A percentile compares a stretch with the other conserved stretches of the same genome.
phyloP scores from a whole-genome alignment of 768 basidiomycete species.

The Wakefieldia striispora region DNA sequence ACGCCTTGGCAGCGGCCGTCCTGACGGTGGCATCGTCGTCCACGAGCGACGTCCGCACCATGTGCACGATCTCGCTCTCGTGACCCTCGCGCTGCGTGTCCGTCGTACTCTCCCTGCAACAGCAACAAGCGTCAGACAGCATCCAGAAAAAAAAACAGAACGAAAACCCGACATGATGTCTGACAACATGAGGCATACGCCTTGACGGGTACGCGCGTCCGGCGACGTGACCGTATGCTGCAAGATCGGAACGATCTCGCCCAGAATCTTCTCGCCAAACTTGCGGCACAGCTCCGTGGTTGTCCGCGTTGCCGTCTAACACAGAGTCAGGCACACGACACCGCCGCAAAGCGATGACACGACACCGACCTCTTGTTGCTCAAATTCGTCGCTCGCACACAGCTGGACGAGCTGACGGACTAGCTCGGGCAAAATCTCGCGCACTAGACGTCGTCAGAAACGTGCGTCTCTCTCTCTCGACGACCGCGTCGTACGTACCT shows the following conservation, averaged over 20 bases:
- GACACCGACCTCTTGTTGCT: conserved; percentile 80
- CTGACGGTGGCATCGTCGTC: conserved; percentile 86
- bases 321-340: conserved; percentile 4
- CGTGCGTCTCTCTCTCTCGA: background rate
- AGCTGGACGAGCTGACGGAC: conserved; percentile 73
- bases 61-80: conserved; percentile 83
- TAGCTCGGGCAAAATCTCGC: conserved; percentile 88
- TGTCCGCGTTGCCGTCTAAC: conserved; percentile 84
- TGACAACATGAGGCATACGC: conserved; percentile 82
- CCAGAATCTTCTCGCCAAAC: conserved; percentile 88
- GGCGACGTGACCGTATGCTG: conserved; percentile 61
- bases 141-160: background rate
- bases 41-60: conserved; percentile 82
- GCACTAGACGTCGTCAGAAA: conserved; percentile 44
- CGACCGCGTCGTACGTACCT: conserved; percentile 43
- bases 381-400: conserved; percentile 74
- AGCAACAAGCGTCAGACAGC: conserved; percentile 7
- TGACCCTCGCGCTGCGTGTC: conserved; percentile 84
- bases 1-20: conserved; percentile 81
- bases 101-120: conserved; percentile 71
- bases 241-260: conserved; percentile 79
- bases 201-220: conserved; percentile 69
- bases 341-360: background rate
- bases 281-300: conserved; percentile 89
- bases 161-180: conserved; percentile 77